Conservation (phyloP, 2,329 filamentous ascomycete genomes). For the Didymellaceae sp. region DNA sequence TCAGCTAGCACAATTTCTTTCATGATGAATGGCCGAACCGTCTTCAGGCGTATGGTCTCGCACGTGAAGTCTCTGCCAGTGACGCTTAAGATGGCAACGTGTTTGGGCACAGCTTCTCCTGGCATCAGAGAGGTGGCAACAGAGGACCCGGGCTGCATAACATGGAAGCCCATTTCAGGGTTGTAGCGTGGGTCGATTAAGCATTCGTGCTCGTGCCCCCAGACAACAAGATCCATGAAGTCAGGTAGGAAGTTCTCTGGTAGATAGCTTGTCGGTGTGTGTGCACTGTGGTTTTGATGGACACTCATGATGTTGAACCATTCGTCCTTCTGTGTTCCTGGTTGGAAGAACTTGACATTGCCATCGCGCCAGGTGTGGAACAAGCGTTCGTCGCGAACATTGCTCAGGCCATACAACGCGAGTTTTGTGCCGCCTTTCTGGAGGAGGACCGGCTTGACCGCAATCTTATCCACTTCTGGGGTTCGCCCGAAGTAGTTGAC, state of each 20-base stretch:
- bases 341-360: conserved; percentile 92
- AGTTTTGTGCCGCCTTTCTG: conserved; percentile 95
- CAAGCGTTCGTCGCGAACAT: conserved; percentile 92
- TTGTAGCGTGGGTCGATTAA: conserved; percentile 84
- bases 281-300: conserved; percentile 93
- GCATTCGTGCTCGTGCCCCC: conserved; percentile 98
- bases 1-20: conserved; percentile 78
- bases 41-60: conserved; percentile 82
- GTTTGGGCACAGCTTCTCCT: conserved; percentile 88
- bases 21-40: conserved; percentile 89
- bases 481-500: conserved; percentile 96
- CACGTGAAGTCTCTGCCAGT: conserved; percentile 81
- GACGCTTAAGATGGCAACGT: conserved; percentile 84
- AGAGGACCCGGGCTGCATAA: conserved; percentile 97
- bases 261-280: conserved; percentile 91
- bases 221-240: conserved; percentile 89
- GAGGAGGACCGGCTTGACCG: conserved; percentile 86
- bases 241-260: conserved; percentile 92
- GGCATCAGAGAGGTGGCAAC: conserved; percentile 91
- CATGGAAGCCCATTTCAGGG: conserved; percentile 86
- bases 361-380: conserved; percentile 92
- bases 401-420: conserved; percentile 91
- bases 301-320: conserved; percentile 98
- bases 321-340: conserved; percentile 77
- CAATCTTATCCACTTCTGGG: conserved; percentile 90